A percentile compares a stretch with the other conserved stretches of the same genome.
These are phyloP conservation scores for Cyclotella kingstonii DNA, from an alignment of 108 stramenopile genomes.

Conservation along the genomic window DNA sequence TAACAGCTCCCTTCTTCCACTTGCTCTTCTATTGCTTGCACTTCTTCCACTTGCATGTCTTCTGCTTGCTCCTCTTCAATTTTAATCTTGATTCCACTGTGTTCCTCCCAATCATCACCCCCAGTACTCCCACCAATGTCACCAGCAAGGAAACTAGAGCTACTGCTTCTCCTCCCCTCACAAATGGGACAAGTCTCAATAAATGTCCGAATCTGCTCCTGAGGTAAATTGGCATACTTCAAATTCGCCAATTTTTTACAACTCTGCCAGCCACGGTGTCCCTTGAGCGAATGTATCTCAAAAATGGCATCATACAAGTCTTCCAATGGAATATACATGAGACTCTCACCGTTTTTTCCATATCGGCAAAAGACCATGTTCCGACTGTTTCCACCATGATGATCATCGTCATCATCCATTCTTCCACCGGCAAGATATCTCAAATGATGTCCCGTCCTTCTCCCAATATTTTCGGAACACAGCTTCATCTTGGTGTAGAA, in stretches of 20 bases:
- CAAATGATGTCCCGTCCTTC: slow-evolving; percentile 32
- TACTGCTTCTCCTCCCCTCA: slow-evolving; percentile 3
- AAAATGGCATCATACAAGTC: slow-evolving; percentile 42
- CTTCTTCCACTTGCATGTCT: too few species aligned
- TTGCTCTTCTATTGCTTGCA: too few species aligned
- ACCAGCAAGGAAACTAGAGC: too few species aligned
- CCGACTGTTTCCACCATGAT: too few species aligned
- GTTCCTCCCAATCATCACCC: too few species aligned
- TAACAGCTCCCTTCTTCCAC: too few species aligned
- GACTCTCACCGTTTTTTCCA: slow-evolving; percentile 39
- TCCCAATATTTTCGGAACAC: slow-evolving; percentile 25
- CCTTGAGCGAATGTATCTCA: slow-evolving; percentile 25
- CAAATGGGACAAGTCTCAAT: slow-evolving; percentile 39
- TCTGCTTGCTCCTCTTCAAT: too few species aligned
- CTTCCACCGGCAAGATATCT: slow-evolving; percentile 5
- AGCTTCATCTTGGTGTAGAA: slow-evolving; percentile 40
- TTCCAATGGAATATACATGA: slow-evolving; percentile 32
- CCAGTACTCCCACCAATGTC: too few species aligned
- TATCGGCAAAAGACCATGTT: slow-evolving; percentile 26
- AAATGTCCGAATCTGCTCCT: slow-evolving; percentile 20
- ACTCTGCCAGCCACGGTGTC: slow-evolving; percentile 17
- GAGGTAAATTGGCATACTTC: slow-evolving; percentile 38
- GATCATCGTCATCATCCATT: too few species aligned
- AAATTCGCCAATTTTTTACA: slow-evolving; percentile 31
- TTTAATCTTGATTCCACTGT: too few species aligned